Evolutionary conservation across 2,329 filamentous ascomycete species (phyloP).

Genomic region (Clonostachys rhizophaga): DNA sequence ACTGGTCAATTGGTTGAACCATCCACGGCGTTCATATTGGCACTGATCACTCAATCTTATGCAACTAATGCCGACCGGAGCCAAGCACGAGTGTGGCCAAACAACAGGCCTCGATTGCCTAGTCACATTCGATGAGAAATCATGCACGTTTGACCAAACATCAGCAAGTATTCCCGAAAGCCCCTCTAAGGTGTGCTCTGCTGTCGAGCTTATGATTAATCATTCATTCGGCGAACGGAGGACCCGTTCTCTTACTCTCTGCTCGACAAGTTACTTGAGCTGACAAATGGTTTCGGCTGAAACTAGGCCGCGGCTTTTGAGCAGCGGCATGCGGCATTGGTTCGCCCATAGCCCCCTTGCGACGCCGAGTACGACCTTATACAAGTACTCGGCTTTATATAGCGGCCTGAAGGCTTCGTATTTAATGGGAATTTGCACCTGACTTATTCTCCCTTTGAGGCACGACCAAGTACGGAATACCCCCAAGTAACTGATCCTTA

Average conservation of each 20-base stretch:
- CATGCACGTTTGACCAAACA: background rate
- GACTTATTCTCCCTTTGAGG: background rate
- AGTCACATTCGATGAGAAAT: background rate
- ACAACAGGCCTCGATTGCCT: background rate
- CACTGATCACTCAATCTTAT: background rate
- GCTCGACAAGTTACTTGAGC: background rate
- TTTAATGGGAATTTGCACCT: background rate
- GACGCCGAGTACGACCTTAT: background rate
- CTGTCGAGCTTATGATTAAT: background rate
- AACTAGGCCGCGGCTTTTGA: background rate
- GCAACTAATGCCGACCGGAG: background rate
- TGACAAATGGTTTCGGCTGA: background rate
- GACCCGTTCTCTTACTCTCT: background rate
- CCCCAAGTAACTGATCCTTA: background rate
- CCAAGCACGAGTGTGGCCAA: background rate
- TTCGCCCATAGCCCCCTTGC: background rate
- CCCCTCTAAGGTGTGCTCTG: background rate
- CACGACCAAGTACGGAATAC: background rate
- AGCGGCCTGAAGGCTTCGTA: background rate
- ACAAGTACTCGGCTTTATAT: background rate
- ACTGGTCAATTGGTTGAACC: background rate
- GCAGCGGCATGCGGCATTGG: background rate
- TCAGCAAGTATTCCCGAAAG: background rate
- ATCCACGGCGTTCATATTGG: background rate
- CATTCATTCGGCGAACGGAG: background rate